Conservation (phyloP, 345 rosid genomes). For the Acer campestre region DNA sequence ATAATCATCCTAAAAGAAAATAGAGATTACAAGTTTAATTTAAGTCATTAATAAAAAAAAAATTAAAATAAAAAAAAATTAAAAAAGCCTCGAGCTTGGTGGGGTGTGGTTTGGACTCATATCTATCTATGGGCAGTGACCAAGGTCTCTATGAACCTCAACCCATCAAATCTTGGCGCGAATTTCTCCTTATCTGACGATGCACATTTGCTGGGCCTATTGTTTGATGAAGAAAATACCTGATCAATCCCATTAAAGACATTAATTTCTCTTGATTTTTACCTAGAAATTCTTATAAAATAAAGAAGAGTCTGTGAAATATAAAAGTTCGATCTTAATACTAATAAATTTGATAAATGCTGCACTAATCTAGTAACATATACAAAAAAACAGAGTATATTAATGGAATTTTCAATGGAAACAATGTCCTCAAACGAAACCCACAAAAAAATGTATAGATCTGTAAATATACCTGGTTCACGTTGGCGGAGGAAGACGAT, state of each 20-base stretch:
- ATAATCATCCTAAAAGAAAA: neutral
- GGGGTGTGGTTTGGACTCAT: neutral
- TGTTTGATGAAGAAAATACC: slow-evolving; percentile 28
- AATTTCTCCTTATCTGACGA: slow-evolving; percentile 41
- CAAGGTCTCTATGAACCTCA: slow-evolving; percentile 69
- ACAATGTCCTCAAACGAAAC: neutral
- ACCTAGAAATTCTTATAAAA: no score
- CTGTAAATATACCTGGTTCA: slow-evolving; percentile 25
- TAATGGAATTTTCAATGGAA: neutral
- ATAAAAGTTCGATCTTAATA: neutral
- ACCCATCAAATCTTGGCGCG: slow-evolving; percentile 61
- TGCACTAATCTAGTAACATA: no score
- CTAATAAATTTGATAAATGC: no score
- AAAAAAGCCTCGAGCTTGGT: neutral
- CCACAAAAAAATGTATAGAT: neutral
- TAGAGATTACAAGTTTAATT: neutral
- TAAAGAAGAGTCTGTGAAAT: neutral
- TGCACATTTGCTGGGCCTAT: neutral
- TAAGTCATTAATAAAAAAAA: neutral
- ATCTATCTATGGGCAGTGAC: slow-evolving; percentile 61
- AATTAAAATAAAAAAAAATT: neutral
- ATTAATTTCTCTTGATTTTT: no score
- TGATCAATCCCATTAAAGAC: slow-evolving; percentile 5
- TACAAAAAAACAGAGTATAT: neutral
- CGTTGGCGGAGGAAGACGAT: slow-evolving; percentile 35